A percentile compares a stretch with the other conserved stretches of the same genome.
These are phyloP conservation scores for Erigeron philadelphicus DNA, from an alignment of 140 eudicot species.

Conservation along the genomic window DNA sequence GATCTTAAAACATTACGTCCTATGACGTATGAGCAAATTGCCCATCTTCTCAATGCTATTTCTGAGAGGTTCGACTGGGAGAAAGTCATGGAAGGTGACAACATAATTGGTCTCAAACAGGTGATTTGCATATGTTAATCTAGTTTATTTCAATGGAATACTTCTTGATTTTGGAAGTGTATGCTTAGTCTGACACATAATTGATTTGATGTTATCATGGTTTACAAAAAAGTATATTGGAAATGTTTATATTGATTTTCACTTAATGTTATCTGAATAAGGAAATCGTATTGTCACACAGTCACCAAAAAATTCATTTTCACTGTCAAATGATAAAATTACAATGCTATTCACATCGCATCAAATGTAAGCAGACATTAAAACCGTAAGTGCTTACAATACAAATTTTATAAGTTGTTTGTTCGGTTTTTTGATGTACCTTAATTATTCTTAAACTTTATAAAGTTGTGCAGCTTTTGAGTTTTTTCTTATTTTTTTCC, in stretches of 20 bases:
- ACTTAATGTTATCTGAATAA: not conserved
- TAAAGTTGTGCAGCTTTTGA: not conserved
- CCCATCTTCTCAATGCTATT: slow-evolving; percentile 78
- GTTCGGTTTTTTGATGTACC: not conserved
- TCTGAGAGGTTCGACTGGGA: slow-evolving; percentile 99
- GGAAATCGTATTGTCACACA: not conserved
- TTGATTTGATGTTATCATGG: not conserved
- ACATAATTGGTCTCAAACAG: slow-evolving; percentile 95
- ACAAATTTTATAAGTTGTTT: not conserved
- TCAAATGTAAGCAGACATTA: not conserved
- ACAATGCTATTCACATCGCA: not conserved
- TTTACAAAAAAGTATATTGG: not conserved
- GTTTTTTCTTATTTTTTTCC: not conserved
- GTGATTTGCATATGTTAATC: slow-evolving; percentile 29
- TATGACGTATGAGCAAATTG: slow-evolving; percentile 83
- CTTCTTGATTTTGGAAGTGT: slow-evolving; percentile 9
- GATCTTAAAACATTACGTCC: slow-evolving; percentile 74
- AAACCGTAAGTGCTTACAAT: not conserved
- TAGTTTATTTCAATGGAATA: not conserved
- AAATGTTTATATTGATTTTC: not conserved
- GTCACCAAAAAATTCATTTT: not conserved
- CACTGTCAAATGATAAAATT: not conserved
- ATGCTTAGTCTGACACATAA: not conserved
- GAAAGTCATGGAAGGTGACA: slow-evolving; percentile 86
- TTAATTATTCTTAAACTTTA: not conserved